A percentile compares a stretch with the other conserved stretches of the same genome.
phyloP scores from a whole-genome alignment of 2,329 filamentous ascomycete genomes.

The Saccharata proteae region DNA sequence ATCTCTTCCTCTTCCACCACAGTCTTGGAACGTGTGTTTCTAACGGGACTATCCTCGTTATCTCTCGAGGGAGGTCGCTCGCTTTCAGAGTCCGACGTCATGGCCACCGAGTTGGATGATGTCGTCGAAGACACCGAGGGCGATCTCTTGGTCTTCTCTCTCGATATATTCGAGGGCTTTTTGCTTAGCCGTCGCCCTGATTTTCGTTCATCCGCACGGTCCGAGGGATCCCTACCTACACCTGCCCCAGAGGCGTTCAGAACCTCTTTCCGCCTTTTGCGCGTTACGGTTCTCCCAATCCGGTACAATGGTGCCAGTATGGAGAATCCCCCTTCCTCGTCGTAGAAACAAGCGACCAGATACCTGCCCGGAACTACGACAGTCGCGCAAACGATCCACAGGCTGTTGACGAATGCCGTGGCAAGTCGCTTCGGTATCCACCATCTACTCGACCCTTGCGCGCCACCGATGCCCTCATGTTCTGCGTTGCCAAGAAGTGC shows the following conservation, averaged over 20 bases:
- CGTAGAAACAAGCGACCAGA: conserved; percentile 70
- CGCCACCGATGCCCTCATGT: conserved; percentile 20
- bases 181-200: conserved; percentile 4
- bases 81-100: conserved; percentile 54
- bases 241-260: conserved; percentile 12
- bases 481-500: conserved; percentile 43
- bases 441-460: conserved; percentile 28
- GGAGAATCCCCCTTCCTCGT: conserved; percentile 67
- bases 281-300: conserved; percentile 39
- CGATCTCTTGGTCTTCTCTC: conserved; percentile 23
- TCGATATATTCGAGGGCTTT: conserved; percentile 10
- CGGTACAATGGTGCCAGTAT: conserved; percentile 61
- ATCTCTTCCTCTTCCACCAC: conserved; percentile 46
- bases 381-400: conserved; percentile 67
- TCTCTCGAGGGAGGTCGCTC: conserved; percentile 20
- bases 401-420: conserved; percentile 58
- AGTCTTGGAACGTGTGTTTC: conserved; percentile 55
- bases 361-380: conserved; percentile 72
- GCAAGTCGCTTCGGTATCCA: conserved; percentile 57
- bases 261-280: conserved; percentile 18
- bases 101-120: conserved; percentile 47
- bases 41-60: conserved; percentile 29
- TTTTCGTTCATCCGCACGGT: conserved; percentile 6
- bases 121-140: conserved; percentile 27
- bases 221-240: conserved; percentile 13